A percentile compares a stretch with the other conserved stretches of the same genome.
Conservation (phyloP, 2,329 filamentous ascomycete genomes). For the Fulvia fulva region DNA sequence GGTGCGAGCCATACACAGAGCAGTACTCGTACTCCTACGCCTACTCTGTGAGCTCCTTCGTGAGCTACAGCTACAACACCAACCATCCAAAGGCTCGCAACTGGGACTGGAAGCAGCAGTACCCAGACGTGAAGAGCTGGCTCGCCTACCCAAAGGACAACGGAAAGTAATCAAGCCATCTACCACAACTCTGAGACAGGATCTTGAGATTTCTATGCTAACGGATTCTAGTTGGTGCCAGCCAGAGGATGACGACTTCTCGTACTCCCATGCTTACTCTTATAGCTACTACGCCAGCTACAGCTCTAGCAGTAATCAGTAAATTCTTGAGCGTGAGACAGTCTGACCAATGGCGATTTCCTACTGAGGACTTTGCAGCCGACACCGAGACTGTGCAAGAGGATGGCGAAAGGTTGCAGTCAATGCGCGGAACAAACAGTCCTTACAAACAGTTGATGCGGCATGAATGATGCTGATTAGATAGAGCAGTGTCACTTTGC, state of each 20-base stretch:
- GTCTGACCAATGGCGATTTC: background rate
- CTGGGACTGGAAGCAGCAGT: background rate
- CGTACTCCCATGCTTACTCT: background rate
- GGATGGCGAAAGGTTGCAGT: background rate
- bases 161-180: background rate
- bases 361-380: background rate
- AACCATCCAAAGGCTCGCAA: background rate
- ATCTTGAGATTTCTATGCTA: background rate
- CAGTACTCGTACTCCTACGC: background rate
- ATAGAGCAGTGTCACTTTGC: background rate
- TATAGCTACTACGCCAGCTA: background rate
- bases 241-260: background rate
- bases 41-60: background rate
- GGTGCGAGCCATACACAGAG: background rate
- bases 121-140: background rate
- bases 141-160: background rate
- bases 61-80: background rate
- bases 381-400: background rate
- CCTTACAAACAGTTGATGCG: background rate
- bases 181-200: background rate
- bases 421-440: background rate
- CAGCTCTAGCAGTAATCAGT: background rate
- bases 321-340: too few species aligned
- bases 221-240: background rate
- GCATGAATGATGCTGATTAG: background rate